A percentile compares a stretch with the other conserved stretches of the same genome.
Evolutionary conservation across 1,139 yeast species (phyloP).

Genomic region (Sugiyamaella novakii): DNA sequence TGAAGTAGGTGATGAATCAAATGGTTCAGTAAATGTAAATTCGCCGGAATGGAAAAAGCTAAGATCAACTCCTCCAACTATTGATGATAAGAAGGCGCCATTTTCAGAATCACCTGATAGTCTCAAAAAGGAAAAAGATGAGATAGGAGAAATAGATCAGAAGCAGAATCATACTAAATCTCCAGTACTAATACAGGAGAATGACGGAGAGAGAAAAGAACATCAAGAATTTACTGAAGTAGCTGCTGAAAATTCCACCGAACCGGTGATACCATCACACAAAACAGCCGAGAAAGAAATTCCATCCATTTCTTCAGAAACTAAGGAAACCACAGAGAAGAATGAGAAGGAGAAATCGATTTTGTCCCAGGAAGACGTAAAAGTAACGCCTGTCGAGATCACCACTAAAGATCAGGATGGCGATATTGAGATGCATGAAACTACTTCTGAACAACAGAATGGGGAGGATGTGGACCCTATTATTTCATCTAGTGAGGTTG

Average conservation of each 20-base stretch:
- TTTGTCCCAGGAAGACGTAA: too few species aligned
- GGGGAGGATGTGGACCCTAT: too few species aligned
- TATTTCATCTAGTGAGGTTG: too few species aligned
- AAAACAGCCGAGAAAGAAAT: too few species aligned
- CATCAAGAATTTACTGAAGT: neutral
- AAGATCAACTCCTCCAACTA: neutral
- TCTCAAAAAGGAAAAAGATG: neutral
- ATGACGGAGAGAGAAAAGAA: too few species aligned
- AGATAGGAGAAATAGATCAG: neutral
- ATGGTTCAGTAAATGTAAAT: neutral
- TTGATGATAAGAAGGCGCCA: neutral
- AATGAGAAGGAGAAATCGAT: too few species aligned
- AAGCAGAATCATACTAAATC: too few species aligned
- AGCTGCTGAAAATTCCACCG: neutral
- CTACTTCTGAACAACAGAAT: too few species aligned
- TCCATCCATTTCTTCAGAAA: neutral
- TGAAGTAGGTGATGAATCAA: slow-evolving; percentile 8
- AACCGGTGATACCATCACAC: too few species aligned
- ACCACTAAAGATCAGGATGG: neutral
- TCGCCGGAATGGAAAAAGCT: slow-evolving; percentile 4
- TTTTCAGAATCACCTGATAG: neutral
- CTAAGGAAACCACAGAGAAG: neutral
- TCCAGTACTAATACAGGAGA: too few species aligned
- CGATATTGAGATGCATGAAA: neutral
- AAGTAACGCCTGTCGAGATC: neutral